Conservation (phyloP, 2,329 filamentous ascomycete genomes). For the Neonectria magnoliae region DNA sequence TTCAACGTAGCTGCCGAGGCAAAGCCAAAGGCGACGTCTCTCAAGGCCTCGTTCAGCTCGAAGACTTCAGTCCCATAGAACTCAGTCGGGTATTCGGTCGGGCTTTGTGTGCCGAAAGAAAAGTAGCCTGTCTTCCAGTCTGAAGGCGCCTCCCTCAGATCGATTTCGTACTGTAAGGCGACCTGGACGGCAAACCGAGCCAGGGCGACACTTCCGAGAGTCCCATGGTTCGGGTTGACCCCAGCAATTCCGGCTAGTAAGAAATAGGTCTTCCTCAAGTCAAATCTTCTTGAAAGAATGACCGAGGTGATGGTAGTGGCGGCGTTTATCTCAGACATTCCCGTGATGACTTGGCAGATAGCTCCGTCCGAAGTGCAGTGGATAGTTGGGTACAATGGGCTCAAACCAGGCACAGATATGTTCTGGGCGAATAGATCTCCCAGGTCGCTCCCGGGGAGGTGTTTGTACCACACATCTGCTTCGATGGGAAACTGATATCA, state of each 20-base stretch:
- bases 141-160: conserved; percentile 21
- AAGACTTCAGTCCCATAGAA: conserved; percentile 30
- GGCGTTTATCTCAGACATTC: conserved; percentile 30
- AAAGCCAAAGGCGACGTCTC: conserved; percentile 18
- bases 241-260: conserved; percentile 28
- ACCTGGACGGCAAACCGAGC: conserved; percentile 29
- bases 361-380: conserved; percentile 21
- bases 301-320: conserved; percentile 22
- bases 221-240: conserved; percentile 26
- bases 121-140: conserved; percentile 28
- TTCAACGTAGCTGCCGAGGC: conserved; percentile 16
- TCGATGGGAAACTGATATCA: conserved; percentile 13
- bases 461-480: conserved; percentile 18
- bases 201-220: conserved; percentile 26
- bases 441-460: conserved; percentile 20
- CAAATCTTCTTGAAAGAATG: conserved; percentile 16
- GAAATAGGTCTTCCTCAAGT: conserved; percentile 30
- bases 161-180: conserved; percentile 29
- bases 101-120: conserved; percentile 22
- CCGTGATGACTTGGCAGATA: conserved; percentile 27
- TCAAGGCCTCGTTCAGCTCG: conserved; percentile 27
- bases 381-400: conserved; percentile 16
- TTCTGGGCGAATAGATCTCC: conserved; percentile 18
- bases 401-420: conserved; percentile 19
- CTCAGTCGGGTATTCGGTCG: conserved; percentile 20